A percentile compares a stretch with the other conserved stretches of the same genome.
These are phyloP conservation scores for Yarrowia sp. DNA, from an alignment of 805 yeast species.

Conservation along the genomic window DNA sequence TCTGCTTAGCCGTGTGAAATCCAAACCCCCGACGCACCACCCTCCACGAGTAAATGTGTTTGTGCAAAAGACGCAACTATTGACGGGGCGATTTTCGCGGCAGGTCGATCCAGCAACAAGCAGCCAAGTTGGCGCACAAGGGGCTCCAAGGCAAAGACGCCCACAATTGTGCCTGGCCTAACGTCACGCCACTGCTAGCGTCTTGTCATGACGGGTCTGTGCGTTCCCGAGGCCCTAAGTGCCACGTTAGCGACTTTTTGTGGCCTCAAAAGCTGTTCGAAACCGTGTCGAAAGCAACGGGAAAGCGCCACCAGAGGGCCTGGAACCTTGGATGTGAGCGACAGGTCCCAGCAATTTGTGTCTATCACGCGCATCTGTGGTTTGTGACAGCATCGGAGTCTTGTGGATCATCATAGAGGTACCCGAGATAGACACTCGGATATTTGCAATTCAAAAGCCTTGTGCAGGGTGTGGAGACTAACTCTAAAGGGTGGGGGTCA, in stretches of 20 bases:
- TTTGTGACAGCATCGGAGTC: not conserved
- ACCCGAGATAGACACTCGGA: slow-evolving; percentile 15
- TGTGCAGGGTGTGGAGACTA: slow-evolving; percentile 21
- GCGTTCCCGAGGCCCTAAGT: too few relatives aligned
- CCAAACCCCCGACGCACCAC: not conserved
- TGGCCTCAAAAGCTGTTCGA: too few relatives aligned
- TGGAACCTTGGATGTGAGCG: too few relatives aligned
- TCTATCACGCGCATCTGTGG: not conserved
- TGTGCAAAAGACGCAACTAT: slow-evolving; percentile 6
- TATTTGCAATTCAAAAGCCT: not conserved
- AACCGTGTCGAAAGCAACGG: too few relatives aligned
- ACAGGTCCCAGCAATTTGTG: too few relatives aligned
- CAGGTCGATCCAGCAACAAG: not conserved
- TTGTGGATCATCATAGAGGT: not conserved
- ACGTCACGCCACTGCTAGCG: too few relatives aligned
- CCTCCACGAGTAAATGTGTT: not conserved
- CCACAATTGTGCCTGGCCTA: too few relatives aligned
- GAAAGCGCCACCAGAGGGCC: too few relatives aligned
- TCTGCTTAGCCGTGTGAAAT: slow-evolving; percentile 9
- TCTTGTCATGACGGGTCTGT: too few relatives aligned
- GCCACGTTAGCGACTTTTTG: too few relatives aligned
- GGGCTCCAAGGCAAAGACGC: too few relatives aligned
- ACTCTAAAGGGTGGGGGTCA: slow-evolving; percentile 6
- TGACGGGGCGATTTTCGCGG: not conserved
- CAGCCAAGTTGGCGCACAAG: too few relatives aligned